Conservation (phyloP, 2,329 filamentous ascomycete species). For the Alternaria postmessia region DNA sequence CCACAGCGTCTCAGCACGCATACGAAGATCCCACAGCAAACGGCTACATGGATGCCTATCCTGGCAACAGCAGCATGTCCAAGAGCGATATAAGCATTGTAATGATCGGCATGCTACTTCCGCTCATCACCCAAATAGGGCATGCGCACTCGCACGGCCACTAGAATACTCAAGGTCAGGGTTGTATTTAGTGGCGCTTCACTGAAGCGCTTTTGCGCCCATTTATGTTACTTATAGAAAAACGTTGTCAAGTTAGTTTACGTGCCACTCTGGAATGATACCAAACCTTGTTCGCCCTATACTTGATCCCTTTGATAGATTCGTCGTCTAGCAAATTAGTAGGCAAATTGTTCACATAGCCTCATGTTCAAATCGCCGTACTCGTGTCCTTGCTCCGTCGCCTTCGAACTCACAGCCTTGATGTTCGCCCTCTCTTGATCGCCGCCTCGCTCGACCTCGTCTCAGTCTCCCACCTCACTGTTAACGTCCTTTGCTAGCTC, state of each 20-base stretch:
- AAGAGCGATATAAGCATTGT: constrained; percentile 66
- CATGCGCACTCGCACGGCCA: constrained; percentile 66
- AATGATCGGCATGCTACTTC: constrained; percentile 78
- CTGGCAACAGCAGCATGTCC: constrained; percentile 59
- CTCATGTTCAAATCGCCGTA: neutral
- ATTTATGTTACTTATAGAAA: neutral
- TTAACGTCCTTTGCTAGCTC: neutral
- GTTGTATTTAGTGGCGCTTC: constrained; percentile 22
- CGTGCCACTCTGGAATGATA: constrained; percentile 16
- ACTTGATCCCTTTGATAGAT: neutral
- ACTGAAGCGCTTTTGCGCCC: neutral
- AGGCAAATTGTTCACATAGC: neutral
- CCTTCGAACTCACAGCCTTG: neutral
- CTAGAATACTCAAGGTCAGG: neutral
- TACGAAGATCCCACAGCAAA: constrained; percentile 52
- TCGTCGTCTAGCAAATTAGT: too few species aligned
- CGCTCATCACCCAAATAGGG: constrained; percentile 78
- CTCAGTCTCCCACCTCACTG: neutral
- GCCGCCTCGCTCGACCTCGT: neutral
- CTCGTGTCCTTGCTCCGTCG: neutral
- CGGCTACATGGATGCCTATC: constrained; percentile 63
- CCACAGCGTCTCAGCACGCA: constrained; percentile 50
- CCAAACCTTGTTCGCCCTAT: constrained; percentile 3
- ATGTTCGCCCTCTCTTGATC: neutral
- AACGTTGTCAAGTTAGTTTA: neutral